Percentiles rank a stretch among this genome's conserved stretches.
phyloP scores from a whole-genome alignment of 495 filamentous ascomycete species.

The Elaphomyces granulatus region DNA sequence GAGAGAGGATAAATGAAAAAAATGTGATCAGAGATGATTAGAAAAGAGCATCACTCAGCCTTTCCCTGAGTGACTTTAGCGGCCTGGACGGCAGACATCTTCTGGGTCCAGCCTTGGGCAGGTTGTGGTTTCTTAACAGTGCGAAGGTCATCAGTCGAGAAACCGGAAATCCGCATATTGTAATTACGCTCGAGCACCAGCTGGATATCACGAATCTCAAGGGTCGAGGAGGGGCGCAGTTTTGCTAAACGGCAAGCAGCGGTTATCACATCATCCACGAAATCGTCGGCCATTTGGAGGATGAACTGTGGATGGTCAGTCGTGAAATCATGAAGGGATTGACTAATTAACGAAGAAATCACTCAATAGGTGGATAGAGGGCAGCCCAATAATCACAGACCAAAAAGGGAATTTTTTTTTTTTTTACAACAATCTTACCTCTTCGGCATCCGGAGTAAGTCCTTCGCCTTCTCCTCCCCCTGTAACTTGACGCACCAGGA shows the following conservation, averaged over 20 bases:
- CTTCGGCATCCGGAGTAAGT: slow-evolving; percentile 83
- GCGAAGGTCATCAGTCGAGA: slow-evolving; percentile 81
- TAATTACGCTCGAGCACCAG: slow-evolving; percentile 91
- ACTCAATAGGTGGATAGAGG: not conserved
- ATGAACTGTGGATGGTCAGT: slow-evolving; percentile 43
- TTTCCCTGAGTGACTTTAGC: slow-evolving; percentile 54
- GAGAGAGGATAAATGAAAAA: slow-evolving; percentile 2
- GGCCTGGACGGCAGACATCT: slow-evolving; percentile 90
- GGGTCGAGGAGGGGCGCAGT: slow-evolving; percentile 68
- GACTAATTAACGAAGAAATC: slow-evolving; percentile 1
- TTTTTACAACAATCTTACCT: too few relatives aligned
- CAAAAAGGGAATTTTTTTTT: not conserved
- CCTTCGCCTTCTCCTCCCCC: slow-evolving; percentile 57
- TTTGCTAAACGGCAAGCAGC: slow-evolving; percentile 85
- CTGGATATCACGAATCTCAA: slow-evolving; percentile 90
- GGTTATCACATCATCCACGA: slow-evolving; percentile 80
- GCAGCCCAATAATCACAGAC: not conserved
- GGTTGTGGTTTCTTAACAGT: slow-evolving; percentile 88
- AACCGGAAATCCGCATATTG: slow-evolving; percentile 95
- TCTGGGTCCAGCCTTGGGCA: slow-evolving; percentile 72
- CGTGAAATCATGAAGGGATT: not conserved
- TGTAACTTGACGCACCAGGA: slow-evolving; percentile 85
- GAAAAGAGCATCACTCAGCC: slow-evolving; percentile 18
- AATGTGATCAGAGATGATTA: not conserved
- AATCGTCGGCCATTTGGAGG: slow-evolving; percentile 81